Evolutionary conservation across 768 basidiomycete genomes (phyloP), one percentile per base, ranked within the genome.

Genomic region (Lyophyllum shimeji): DNA sequence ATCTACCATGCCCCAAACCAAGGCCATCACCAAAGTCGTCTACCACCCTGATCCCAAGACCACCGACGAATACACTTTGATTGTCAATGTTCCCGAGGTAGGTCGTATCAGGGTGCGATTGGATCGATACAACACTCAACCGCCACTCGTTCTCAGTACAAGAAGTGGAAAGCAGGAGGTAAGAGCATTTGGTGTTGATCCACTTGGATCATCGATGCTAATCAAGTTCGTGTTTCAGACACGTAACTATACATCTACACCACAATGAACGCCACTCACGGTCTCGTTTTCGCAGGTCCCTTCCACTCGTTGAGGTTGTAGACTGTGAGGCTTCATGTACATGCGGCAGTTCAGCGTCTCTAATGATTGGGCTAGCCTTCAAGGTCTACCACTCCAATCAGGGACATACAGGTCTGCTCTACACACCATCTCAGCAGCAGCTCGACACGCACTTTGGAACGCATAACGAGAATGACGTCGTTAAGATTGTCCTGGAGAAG

Each of bases 121-220:
- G 37, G 29, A 43, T 58, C 46, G 51, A 45, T 53, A 44, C 50
- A 60, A 56, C 29, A 63, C 57, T 44, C 18, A 51, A 7, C 42
- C 42, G 48, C 48, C 34, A 58, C 55, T 15, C 33, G 37, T 45
- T 24, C 53, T 46, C 60, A 91, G 90, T 89, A 73, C 70, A 83
- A 83, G 75, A 88, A 84, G 69, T 93, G 89, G 89, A 88, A 84
- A 70, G 79, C 73, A 9, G 90, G 89, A 80, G 90, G 91, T 91
- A 59, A 74, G 82, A 47, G 23, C 31, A 25, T 25, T 54, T 8
- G 24, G 46, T 18, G 56, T 33, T 49, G 62, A 56, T 63, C 48
- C 46, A 58, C 45, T 20, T 33, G 37, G 60, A 62, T 67, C 57
- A 43, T 50, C 21, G 27, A 24, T 50, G 45, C 62, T 68, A 40